Base-by-base conservation (phyloP, 2,329 filamentous ascomycete genomes). In the Trichophyton rubrum region DNA sequence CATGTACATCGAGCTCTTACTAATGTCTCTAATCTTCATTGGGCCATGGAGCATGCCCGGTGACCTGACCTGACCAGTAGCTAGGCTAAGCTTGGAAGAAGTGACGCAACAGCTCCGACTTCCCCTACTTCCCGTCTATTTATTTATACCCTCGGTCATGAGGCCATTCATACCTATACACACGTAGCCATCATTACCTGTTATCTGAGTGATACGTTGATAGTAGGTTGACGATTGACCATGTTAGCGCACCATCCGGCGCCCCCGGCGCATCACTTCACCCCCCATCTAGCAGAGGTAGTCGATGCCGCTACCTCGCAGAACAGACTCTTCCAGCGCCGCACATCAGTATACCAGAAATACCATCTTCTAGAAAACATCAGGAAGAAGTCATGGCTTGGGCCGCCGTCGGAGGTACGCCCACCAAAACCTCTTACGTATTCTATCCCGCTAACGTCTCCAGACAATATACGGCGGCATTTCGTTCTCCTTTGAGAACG, bases 391-490 rank as follows among this genome's bases (percentile, higher is more conserved):
- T 68, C 68, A 35, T 76, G 74, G 74, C 62, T 65, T 27, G 72
- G 68, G 11, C 69, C 73, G 59, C 72, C 72, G 8, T 69, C 72
- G n/a, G 69, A 72, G 63, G 74, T 74, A 71, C 56, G 70, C 38
- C 49, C 13, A 4, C 27, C 17, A 47, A 3, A 22, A 33, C 47
- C 38, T 7, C 13, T n/a, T 8, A 15, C 17, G 15, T 15, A 20
- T 11, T 20, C 45, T n/a, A 33, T 24, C 15, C 15, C 22, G 30
- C 49, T 41, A 27, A 56, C 6, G 51, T 40, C 22, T 62, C 24
- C 66, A 77, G 69, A 73, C 68, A 13, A 73, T 77, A 43, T 77
- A 77, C 62, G 74, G 69, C 30, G 76, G 74, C 17, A 66, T 77
- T 30, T 72, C 75, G 0, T 67, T 64, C 4, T 70, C 74, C 27